These are phyloP conservation scores for Rugosomyces carneus DNA, from an alignment of 1,284 basidiomycete species.

Conservation along the genomic window DNA sequence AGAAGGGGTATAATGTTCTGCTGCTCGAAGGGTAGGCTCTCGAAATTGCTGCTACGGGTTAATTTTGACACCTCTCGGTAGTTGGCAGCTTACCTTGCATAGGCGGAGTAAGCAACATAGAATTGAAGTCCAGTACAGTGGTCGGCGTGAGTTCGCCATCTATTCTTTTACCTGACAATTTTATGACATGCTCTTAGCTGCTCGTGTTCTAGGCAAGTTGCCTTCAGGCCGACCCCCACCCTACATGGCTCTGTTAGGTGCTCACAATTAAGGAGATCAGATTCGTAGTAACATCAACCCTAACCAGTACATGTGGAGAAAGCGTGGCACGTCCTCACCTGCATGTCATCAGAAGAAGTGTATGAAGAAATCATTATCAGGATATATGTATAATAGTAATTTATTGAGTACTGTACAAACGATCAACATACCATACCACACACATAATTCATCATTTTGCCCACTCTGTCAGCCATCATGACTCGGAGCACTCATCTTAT, in stretches of 20 bases:
- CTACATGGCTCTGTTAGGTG: constrained; percentile 55
- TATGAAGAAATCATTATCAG: neutral
- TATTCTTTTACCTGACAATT: neutral
- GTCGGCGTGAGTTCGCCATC: constrained; percentile 39
- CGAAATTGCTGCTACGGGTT: too few relatives aligned
- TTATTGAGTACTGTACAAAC: neutral
- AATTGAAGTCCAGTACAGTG: constrained; percentile 63
- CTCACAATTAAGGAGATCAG: constrained; percentile 22
- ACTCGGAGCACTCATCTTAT: neutral
- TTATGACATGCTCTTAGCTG: constrained; percentile 32
- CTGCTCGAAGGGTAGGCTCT: constrained; percentile 55
- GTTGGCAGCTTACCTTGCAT: constrained; percentile 63
- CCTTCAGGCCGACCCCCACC: constrained; percentile 47
- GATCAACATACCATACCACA: neutral
- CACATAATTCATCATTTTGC: too few relatives aligned
- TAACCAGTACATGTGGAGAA: neutral
- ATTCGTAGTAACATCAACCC: neutral
- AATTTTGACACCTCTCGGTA: constrained; percentile 24
- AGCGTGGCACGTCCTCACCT: neutral
- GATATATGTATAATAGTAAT: neutral
- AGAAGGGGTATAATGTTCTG: constrained; percentile 56
- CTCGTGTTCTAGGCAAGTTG: constrained; percentile 42
- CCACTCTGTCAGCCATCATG: neutral
- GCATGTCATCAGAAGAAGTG: neutral
- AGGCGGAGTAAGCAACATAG: constrained; percentile 57